Evolutionary conservation across 1,139 yeast genomes (phyloP).

Genomic region (Geotrichum carabidarum): DNA sequence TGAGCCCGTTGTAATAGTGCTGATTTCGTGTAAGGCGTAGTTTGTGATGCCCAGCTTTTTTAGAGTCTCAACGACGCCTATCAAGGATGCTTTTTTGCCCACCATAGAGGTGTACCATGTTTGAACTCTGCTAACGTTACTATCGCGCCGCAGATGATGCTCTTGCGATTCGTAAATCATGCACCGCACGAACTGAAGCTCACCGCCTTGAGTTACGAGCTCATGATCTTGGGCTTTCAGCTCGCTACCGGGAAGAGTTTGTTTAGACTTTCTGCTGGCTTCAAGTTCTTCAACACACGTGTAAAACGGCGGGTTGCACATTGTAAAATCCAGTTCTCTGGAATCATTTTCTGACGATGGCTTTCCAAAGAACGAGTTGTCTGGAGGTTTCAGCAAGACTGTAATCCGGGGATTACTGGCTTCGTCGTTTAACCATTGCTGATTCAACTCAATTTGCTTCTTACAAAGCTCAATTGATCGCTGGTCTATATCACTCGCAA

Average conservation of each 20-base stretch:
- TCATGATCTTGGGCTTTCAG: conserved; percentile 35
- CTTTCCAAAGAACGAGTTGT: no score
- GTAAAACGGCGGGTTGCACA: conserved; percentile 49
- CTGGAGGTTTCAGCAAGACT: no score
- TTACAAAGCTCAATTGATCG: conserved; percentile 32
- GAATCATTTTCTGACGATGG: no score
- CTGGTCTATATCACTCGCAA: conserved; percentile 41
- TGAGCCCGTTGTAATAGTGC: neutral
- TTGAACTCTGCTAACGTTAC: neutral
- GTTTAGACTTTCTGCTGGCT: conserved; percentile 21
- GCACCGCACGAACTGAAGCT: conserved; percentile 36
- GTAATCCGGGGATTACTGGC: neutral
- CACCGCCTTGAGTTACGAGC: conserved; percentile 43
- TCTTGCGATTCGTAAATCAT: conserved; percentile 36
- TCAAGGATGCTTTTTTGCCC: conserved; percentile 37
- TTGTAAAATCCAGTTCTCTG: conserved; percentile 29
- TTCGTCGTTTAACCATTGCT: neutral
- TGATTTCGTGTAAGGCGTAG: conserved; percentile 34
- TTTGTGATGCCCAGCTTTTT: conserved; percentile 25
- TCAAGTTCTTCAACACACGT: conserved; percentile 34
- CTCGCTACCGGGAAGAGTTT: conserved; percentile 17
- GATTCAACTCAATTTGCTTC: conserved; percentile 28
- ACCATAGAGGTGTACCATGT: conserved; percentile 42
- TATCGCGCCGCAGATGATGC: neutral
- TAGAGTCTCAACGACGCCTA: conserved; percentile 26